Evolutionary conservation across 768 basidiomycete species (phyloP), one percentile per base, ranked within the genome.

Genomic region (Leccinum olivaceopallidum): DNA sequence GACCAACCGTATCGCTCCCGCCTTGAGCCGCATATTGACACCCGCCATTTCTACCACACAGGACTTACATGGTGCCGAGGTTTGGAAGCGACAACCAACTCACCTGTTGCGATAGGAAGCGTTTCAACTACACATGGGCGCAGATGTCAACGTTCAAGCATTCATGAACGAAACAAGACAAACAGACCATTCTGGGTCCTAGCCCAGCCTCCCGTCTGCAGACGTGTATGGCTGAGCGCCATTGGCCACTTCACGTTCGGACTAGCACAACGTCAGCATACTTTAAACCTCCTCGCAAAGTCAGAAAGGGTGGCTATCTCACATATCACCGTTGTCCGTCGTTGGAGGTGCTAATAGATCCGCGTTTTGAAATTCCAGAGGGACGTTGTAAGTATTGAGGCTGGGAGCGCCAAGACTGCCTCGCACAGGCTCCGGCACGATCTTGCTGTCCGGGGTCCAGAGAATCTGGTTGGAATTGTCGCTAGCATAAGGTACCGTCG

Each of bases 171-270:
- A 34, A 26, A 55, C 3, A 4, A 37, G 47, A 42, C 1, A 14
- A 6, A 64, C 77, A 48, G 14, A 81, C 85, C 64, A 61, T 84
- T 87, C 69, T 85, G 78, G 63, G 84, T 78, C 36, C 85, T 77
- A 14, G 83, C 81, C 85, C 85, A 87, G 1, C 86, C 86, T 14
- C 85, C 85, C 10, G 79, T 76, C 53, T 79, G 78, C 16, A 87
- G 63, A 26, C 83, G 81, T 63, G 79, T 83, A 63, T 83, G 83
- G 60, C 84, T 85, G 26, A 84, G 67, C 32, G 80, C 75, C 67
- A 85, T 82, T 0, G 84, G 80, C 86, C 85, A 87, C 64, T 86
- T 87, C 56, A 75, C 75, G 59, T 85, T 86, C 5, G 65, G 59
- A 3, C 73, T 78, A 58, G 22, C 10, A 26, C 10, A 5, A 28